Evolutionary conservation across 768 basidiomycete genomes (phyloP).

Genomic region (Cystobasidium onofrii): DNA sequence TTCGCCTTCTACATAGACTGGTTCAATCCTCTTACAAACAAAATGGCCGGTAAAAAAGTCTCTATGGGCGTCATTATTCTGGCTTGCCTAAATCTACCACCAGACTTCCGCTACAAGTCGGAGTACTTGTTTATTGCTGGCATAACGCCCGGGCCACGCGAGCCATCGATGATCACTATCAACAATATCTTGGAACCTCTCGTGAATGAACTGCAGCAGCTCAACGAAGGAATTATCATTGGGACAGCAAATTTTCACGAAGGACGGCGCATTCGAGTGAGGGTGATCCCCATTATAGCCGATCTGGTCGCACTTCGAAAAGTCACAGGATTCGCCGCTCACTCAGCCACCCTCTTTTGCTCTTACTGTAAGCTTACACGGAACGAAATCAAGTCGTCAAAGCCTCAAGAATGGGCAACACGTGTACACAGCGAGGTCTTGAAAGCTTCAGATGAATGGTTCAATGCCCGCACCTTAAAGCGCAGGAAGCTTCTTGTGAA

Average conservation of each 20-base stretch:
- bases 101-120: slow-evolving; percentile 32
- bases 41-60: slow-evolving; percentile 38
- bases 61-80: slow-evolving; percentile 38
- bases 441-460: too few relatives aligned
- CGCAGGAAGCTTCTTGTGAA: background rate
- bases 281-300: slow-evolving; percentile 35
- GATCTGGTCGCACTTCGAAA: slow-evolving; percentile 36
- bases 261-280: slow-evolving; percentile 25
- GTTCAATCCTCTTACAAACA: slow-evolving; percentile 43
- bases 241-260: slow-evolving; percentile 21
- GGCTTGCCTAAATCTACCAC: slow-evolving; percentile 37
- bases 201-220: slow-evolving; percentile 28
- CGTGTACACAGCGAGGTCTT: too few relatives aligned
- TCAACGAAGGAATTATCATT: slow-evolving; percentile 14
- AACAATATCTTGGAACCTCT: slow-evolving; percentile 35
- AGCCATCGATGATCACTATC: slow-evolving; percentile 35
- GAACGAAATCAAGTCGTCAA: background rate
- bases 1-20: slow-evolving; percentile 43
- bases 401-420: background rate
- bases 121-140: slow-evolving; percentile 35
- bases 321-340: slow-evolving; percentile 36
- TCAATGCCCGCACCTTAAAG: background rate
- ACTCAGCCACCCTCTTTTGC: slow-evolving; percentile 30
- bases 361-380: slow-evolving; percentile 31
- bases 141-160: slow-evolving; percentile 32